Evolutionary conservation across 371 early-diverging fungal species (phyloP).

Genomic region (Mortierella sp.): DNA sequence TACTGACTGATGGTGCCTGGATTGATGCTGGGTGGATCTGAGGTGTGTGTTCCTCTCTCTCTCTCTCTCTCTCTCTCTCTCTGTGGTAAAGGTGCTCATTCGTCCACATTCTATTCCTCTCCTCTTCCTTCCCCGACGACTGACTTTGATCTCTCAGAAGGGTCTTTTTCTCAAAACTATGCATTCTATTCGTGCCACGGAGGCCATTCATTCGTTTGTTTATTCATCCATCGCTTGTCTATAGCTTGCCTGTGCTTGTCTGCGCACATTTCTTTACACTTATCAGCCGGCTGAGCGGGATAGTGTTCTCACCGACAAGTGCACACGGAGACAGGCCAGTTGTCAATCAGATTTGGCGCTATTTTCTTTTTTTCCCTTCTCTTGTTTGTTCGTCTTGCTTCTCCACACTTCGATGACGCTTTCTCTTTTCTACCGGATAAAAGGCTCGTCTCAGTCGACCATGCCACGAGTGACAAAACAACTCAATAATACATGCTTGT

Average conservation of each 20-base stretch:
- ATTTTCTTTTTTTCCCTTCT: not conserved
- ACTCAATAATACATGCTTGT: too few species aligned
- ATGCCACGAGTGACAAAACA: not conserved
- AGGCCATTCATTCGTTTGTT: not conserved
- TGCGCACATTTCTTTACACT: not conserved
- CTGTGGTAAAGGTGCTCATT: not conserved
- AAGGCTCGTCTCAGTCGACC: not conserved
- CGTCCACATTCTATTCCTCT: not conserved
- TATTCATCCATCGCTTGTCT: too few species aligned
- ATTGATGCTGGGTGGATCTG: too few species aligned
- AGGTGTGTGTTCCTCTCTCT: not conserved
- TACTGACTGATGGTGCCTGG: too few species aligned
- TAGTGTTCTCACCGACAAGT: not conserved
- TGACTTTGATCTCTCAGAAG: not conserved
- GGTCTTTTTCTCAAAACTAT: not conserved
- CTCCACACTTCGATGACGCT: not conserved
- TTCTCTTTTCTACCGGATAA: not conserved
- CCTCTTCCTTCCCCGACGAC: not conserved
- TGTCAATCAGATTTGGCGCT: not conserved
- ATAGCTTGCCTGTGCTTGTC: too few species aligned
- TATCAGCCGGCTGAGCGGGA: not conserved
- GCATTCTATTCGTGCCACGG: not conserved
- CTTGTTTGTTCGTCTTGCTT: not conserved
- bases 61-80: not conserved
- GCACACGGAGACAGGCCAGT: not conserved